Conservation (phyloP, 768 basidiomycete species). For the Mycena haematopus region DNA sequence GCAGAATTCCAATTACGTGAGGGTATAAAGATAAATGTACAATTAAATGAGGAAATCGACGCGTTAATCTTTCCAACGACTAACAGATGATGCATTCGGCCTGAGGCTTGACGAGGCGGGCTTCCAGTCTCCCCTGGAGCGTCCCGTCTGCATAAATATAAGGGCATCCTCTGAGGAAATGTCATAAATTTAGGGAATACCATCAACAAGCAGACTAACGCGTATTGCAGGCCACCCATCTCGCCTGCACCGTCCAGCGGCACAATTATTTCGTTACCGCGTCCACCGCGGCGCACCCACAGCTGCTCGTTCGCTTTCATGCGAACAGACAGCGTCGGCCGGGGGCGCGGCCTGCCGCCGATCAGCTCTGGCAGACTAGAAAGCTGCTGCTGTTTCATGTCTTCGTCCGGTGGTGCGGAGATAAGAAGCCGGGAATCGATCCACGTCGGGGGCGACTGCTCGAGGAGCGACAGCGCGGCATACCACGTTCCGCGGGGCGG, state of each 20-base stretch:
- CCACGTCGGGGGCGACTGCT: slow-evolving; percentile 50
- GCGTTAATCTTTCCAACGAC: neutral
- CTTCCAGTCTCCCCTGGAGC: slow-evolving; percentile 38
- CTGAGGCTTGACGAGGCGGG: slow-evolving; percentile 35
- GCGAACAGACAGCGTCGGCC: slow-evolving; percentile 35
- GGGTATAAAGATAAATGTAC: neutral
- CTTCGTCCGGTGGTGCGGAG: slow-evolving; percentile 32
- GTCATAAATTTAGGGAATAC: neutral
- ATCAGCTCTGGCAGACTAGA: no score
- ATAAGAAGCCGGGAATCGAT: slow-evolving; percentile 49
- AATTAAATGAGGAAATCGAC: neutral
- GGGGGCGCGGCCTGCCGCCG: slow-evolving; percentile 22
- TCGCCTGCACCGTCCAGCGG: slow-evolving; percentile 32
- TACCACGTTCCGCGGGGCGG: slow-evolving; percentile 33
- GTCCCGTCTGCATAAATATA: slow-evolving; percentile 40
- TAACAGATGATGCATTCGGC: slow-evolving; percentile 39
- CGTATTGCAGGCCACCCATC: slow-evolving; percentile 42
- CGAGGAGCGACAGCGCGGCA: slow-evolving; percentile 44
- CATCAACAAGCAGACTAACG: slow-evolving; percentile 39
- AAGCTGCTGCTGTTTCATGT: slow-evolving; percentile 4
- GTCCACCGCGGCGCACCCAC: slow-evolving; percentile 2
- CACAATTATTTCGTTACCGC: slow-evolving; percentile 36
- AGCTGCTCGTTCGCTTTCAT: slow-evolving; percentile 33
- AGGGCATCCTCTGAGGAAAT: slow-evolving; percentile 35
- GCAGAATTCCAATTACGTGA: neutral